These are phyloP conservation scores for Cercospora sp. DNA, from an alignment of 2,329 filamentous ascomycete species.

Conservation along the genomic window DNA sequence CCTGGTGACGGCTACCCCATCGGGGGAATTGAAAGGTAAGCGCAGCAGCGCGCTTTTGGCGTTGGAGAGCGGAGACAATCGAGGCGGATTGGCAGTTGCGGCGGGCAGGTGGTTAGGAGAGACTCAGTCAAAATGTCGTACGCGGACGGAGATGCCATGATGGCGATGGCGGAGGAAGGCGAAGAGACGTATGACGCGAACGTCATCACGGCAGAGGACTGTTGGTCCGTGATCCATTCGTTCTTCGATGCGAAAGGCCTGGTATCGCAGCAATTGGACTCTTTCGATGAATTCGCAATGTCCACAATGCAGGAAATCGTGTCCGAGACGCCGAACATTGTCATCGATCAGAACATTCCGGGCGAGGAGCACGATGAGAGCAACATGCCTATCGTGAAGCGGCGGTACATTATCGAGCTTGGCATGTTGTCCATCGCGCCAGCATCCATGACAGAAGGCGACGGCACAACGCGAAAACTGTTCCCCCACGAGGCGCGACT, in stretches of 20 bases:
- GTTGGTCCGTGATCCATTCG: slow-evolving; percentile 95
- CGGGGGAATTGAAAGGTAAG: slow-evolving; percentile 4
- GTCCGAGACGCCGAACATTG: slow-evolving; percentile 85
- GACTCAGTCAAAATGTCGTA: slow-evolving; percentile 23
- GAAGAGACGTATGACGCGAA: slow-evolving; percentile 31
- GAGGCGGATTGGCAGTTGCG: neutral
- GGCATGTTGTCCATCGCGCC: slow-evolving; percentile 85
- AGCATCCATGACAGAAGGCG: slow-evolving; percentile 88
- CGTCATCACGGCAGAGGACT: slow-evolving; percentile 89
- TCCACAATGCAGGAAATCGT: slow-evolving; percentile 94
- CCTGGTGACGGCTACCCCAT: slow-evolving; percentile 16
- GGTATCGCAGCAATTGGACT: slow-evolving; percentile 96
- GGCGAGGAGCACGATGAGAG: slow-evolving; percentile 66
- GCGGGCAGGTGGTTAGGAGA: neutral
- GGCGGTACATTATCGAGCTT: slow-evolving; percentile 93
- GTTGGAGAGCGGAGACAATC: neutral
- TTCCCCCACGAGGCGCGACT: slow-evolving; percentile 93
- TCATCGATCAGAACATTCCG: slow-evolving; percentile 89
- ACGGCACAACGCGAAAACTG: slow-evolving; percentile 81
- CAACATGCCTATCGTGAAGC: slow-evolving; percentile 73
- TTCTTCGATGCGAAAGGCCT: slow-evolving; percentile 97
- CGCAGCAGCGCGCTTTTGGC: neutral
- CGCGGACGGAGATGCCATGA: slow-evolving; percentile 31
- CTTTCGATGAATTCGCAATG: slow-evolving; percentile 94
- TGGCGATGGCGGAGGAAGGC: slow-evolving; percentile 25